Evolutionary conservation across 441 rosid genomes (phyloP).

Genomic region (Adansonia rubrostipa): DNA sequence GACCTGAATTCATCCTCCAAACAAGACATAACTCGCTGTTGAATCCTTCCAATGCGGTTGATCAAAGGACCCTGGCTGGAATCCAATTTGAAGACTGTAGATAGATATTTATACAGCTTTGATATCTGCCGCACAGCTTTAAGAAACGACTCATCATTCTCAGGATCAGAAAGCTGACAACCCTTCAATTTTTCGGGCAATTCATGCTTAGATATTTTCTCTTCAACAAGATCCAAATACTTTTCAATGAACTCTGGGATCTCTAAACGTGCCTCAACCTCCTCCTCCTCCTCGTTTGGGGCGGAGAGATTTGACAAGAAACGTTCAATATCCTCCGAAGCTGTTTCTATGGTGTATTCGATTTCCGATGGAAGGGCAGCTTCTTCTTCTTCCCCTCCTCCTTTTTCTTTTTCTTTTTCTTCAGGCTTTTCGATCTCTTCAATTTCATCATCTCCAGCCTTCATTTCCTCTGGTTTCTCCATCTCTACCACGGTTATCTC

Average conservation of each 20-base stretch:
- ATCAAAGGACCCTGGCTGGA: conserved; percentile 40
- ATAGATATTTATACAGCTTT: conserved; percentile 42
- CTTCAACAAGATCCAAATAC: conserved; percentile 66
- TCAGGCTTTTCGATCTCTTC: background rate
- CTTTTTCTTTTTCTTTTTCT: background rate
- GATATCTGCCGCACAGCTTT: conserved; percentile 53
- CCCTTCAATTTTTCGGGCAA: conserved; percentile 46
- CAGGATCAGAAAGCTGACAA: conserved; percentile 34
- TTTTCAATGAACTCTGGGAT: conserved; percentile 56
- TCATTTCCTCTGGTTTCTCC: conserved; percentile 25
- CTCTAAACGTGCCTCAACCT: conserved; percentile 28
- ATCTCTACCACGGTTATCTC: conserved; percentile 20
- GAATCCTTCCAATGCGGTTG: conserved; percentile 59
- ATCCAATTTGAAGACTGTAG: conserved; percentile 39
- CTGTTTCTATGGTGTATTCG: conserved; percentile 47
- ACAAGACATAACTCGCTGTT: conserved; percentile 70
- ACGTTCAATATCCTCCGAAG: conserved; percentile 56
- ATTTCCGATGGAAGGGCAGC: conserved; percentile 29
- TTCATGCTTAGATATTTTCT: conserved; percentile 45
- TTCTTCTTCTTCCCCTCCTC: conserved; percentile 22
- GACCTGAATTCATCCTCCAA: conserved; percentile 75
- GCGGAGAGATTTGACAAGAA: conserved; percentile 39
- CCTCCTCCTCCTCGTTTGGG: conserved; percentile 22
- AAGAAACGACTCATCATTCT: conserved; percentile 49
- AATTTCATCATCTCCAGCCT: background rate